These are phyloP conservation scores for Adansonia grandidieri DNA, from an alignment of 441 rosid species.

Conservation along the genomic window DNA sequence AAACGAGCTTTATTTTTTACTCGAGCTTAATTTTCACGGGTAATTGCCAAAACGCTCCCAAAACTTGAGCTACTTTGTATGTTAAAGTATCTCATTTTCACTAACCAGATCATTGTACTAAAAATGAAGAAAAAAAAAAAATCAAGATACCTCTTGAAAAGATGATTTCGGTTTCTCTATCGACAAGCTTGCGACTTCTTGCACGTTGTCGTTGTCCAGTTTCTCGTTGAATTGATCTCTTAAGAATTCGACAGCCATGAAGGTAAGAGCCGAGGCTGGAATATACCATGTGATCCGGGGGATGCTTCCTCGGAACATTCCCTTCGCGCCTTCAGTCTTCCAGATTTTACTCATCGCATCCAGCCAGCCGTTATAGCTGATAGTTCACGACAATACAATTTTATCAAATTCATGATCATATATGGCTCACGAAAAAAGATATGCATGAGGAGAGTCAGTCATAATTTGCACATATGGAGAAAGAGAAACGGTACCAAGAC, in stretches of 20 bases:
- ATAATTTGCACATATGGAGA: neutral
- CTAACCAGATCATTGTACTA: neutral
- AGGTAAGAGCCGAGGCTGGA: slow-evolving; percentile 93
- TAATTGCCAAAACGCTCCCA: too few relatives aligned
- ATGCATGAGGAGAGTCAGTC: too few relatives aligned
- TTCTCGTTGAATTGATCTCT: slow-evolving; percentile 69
- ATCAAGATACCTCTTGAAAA: slow-evolving; percentile 43
- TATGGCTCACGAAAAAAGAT: neutral
- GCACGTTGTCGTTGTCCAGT: slow-evolving; percentile 20
- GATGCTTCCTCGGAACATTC: slow-evolving; percentile 83
- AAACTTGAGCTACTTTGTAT: neutral
- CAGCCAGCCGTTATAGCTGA: slow-evolving; percentile 81
- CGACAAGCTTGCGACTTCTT: slow-evolving; percentile 46
- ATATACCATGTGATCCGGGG: slow-evolving; percentile 93
- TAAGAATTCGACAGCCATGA: slow-evolving; percentile 94
- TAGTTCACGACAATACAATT: neutral
- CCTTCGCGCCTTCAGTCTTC: slow-evolving; percentile 70
- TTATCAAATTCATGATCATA: neutral
- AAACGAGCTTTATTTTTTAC: neutral
- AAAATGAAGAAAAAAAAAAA: neutral
- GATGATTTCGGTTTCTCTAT: slow-evolving; percentile 60
- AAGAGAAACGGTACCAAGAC: neutral
- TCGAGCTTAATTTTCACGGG: too few relatives aligned
- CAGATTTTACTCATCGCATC: slow-evolving; percentile 73
- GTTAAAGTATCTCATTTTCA: neutral